Evolutionary conservation across 2,329 filamentous ascomycete genomes (phyloP), one percentile per base, ranked within the genome.

Genomic region (Colletotrichum simmondsii): DNA sequence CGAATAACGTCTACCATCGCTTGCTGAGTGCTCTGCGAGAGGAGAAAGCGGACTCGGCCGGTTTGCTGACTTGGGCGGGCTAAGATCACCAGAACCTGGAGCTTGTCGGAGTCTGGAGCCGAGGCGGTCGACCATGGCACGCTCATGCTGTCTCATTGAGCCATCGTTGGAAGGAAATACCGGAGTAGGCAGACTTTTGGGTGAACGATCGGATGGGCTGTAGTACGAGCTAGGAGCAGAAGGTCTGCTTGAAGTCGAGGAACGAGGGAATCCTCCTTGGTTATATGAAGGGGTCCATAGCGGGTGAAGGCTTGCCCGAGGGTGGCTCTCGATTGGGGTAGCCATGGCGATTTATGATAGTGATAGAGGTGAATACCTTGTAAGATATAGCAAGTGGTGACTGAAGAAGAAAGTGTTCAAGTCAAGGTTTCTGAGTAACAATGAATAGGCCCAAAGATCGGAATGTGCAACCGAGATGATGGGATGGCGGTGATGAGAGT

Each of bases 131-230:
- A 83, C 75, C 71, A 84, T 75, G 6, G 79, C 78, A 53, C 79
- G 78, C 68, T 84, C 81, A 60, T 83, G 82, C 60, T 78, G 78
- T 59, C 80, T 80, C 79, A 83, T 82, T 8, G 76, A 72, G 2
- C 75, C 76, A 74, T 84, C 82, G 59, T 81, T 79, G 8, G 78
- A 76, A 11, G 79, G 76, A 54, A 83, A 79, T 19, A 84, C 75
- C 4, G 82, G 81, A 52, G 79, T 82, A 11, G 82, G 82, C 24
- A 83, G 72, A 22, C 68, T 74, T 60, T 75, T 79, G 24, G 81
- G 79, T 24, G 81, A 81, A 53, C 65, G 62, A 16, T 71, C 65
- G 22, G 74, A 74, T 30, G 72, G 53, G 79, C 80, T 35, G 79
- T 75, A 56, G 80, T 80, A 62, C 77, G 75, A 52, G 30, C 26